Conservation (phyloP, 2,329 filamentous ascomycete genomes). For the Drechslera avenae region DNA sequence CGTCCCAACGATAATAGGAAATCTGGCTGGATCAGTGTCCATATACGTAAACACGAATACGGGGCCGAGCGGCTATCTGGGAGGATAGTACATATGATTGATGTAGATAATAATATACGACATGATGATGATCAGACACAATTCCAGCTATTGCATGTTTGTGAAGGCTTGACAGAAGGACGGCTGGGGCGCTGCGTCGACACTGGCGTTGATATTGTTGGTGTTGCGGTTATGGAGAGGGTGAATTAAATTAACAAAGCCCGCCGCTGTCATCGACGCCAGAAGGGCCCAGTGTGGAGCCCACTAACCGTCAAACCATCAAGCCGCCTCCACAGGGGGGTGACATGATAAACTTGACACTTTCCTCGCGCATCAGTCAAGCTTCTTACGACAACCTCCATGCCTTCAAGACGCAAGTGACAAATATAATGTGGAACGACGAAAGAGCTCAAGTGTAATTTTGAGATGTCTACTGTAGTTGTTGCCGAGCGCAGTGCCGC, state of each 20-base stretch:
- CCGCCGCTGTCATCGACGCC: too few relatives aligned
- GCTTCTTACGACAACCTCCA: too few relatives aligned
- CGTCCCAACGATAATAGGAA: constrained; percentile 3
- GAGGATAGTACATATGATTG: constrained; percentile 3
- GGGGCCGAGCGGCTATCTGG: neutral
- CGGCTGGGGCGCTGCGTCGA: neutral
- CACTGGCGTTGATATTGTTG: neutral
- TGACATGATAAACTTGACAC: too few relatives aligned
- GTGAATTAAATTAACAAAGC: too few relatives aligned
- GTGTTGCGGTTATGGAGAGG: too few relatives aligned
- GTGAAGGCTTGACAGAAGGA: neutral
- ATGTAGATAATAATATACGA: constrained; percentile 4
- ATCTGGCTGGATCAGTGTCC: constrained; percentile 22
- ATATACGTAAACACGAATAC: neutral
- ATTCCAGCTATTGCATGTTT: neutral
- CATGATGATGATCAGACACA: neutral
- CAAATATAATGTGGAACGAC: neutral
- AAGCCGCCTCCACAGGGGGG: too few relatives aligned
- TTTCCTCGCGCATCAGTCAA: too few relatives aligned
- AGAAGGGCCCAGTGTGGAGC: too few relatives aligned
- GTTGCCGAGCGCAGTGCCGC: constrained; percentile 4
- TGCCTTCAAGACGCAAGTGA: neutral
- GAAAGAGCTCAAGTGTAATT: neutral
- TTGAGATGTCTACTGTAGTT: neutral
- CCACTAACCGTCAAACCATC: too few relatives aligned